Conservation (phyloP, 768 basidiomycete species). For the Pholiota molesta region DNA sequence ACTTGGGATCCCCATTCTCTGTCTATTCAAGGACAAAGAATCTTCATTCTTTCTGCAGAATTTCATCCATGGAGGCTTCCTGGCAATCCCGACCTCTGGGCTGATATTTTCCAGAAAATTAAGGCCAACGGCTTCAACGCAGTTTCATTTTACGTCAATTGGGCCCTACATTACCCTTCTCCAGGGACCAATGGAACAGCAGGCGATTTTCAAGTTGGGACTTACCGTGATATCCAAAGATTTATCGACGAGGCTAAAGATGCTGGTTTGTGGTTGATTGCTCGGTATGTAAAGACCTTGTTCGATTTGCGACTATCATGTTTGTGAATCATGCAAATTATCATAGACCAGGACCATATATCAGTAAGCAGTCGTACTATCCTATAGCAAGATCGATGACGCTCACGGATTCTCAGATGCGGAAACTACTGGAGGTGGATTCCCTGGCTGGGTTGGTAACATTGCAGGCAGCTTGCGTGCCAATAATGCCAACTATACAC, state of each 20-base stretch:
- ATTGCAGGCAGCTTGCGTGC: slow-evolving; percentile 52
- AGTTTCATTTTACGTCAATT: slow-evolving; percentile 62
- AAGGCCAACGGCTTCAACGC: slow-evolving; percentile 65
- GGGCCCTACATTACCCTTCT: slow-evolving; percentile 58
- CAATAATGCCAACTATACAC: slow-evolving; percentile 49
- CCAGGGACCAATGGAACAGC: slow-evolving; percentile 43
- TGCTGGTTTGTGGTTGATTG: slow-evolving; percentile 59
- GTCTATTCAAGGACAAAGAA: slow-evolving; percentile 56
- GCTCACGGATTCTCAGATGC: slow-evolving; percentile 31
- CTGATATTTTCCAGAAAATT: slow-evolving; percentile 64
- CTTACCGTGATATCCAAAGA: slow-evolving; percentile 53
- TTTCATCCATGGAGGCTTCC: slow-evolving; percentile 63
- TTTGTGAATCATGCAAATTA: background rate
- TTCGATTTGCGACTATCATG: background rate
- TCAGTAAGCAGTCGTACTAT: slow-evolving; percentile 36
- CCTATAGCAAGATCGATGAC: background rate
- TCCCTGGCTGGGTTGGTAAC: slow-evolving; percentile 63
- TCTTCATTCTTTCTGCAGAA: slow-evolving; percentile 64
- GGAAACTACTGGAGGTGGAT: slow-evolving; percentile 58
- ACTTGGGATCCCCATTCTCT: slow-evolving; percentile 66
- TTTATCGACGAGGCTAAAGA: slow-evolving; percentile 55
- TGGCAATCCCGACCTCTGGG: slow-evolving; percentile 54
- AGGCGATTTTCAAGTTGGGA: slow-evolving; percentile 51
- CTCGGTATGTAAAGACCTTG: slow-evolving; percentile 34
- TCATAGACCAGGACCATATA: slow-evolving; percentile 53